Conservation (phyloP, 176 grass and related monocot genomes). For the Aegilops speltoides region DNA sequence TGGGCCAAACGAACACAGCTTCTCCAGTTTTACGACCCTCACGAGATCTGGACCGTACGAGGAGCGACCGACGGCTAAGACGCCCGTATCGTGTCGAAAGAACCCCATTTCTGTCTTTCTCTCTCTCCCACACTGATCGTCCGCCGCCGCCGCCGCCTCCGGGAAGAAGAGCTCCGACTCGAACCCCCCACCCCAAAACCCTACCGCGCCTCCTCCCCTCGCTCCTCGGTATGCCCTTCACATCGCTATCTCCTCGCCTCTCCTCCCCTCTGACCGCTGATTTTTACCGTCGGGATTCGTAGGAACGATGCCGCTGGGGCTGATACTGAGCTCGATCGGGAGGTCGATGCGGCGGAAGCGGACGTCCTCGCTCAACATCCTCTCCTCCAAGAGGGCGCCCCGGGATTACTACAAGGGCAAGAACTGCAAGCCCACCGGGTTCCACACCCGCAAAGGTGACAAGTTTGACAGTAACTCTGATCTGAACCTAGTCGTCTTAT, state of each 20-base stretch:
- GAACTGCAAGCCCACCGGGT: conserved; percentile 96
- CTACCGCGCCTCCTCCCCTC: background rate
- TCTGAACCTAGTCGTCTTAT: background rate
- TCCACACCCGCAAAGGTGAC: conserved; percentile 96
- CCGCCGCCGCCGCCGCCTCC: background rate
- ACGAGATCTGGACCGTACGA: background rate
- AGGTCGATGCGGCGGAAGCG: conserved; percentile 83
- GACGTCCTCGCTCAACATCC: conserved; percentile 75
- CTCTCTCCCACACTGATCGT: background rate
- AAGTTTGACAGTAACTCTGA: conserved; percentile 42
- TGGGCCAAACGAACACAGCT: background rate
- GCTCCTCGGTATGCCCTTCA: background rate
- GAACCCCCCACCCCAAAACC: background rate
- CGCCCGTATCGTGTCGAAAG: background rate
- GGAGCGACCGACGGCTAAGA: background rate
- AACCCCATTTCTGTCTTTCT: background rate
- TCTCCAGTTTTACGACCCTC: background rate
- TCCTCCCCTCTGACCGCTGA: background rate
- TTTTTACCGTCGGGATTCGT: background rate
- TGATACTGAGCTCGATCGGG: conserved; percentile 62
- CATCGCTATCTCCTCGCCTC: background rate
- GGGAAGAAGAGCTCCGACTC: background rate
- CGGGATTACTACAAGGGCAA: conserved; percentile 98
- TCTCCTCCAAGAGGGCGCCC: conserved; percentile 84
- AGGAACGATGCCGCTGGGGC: conserved; percentile 76